These are phyloP conservation scores for Maudiozyma humilis DNA, from an alignment of 1,139 yeast genomes.

Conservation along the genomic window DNA sequence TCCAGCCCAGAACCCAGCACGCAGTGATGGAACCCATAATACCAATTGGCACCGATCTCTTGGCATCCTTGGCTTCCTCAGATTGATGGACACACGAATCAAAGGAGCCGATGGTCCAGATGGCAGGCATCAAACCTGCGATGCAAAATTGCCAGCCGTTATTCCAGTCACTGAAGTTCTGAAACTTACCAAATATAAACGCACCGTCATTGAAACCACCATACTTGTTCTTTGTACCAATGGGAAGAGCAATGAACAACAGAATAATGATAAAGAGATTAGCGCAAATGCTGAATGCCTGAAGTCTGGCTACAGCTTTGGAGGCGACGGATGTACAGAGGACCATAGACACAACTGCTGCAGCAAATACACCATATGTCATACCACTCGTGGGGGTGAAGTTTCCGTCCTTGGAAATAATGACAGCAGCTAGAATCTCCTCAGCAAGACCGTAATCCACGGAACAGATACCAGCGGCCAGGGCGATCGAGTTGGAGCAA, in stretches of 20 bases:
- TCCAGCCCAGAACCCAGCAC: slow-evolving; percentile 57
- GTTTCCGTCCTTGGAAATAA: slow-evolving; percentile 40
- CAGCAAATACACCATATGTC: slow-evolving; percentile 50
- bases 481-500: slow-evolving; percentile 49
- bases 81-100: slow-evolving; percentile 68
- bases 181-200: slow-evolving; percentile 49
- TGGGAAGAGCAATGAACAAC: slow-evolving; percentile 62
- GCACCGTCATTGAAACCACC: slow-evolving; percentile 35
- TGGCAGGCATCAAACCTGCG: slow-evolving; percentile 47
- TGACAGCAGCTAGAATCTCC: slow-evolving; percentile 46
- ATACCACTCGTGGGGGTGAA: slow-evolving; percentile 41
- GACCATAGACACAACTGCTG: slow-evolving; percentile 41
- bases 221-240: slow-evolving; percentile 36
- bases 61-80: slow-evolving; percentile 63
- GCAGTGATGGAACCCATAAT: slow-evolving; percentile 46
- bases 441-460: slow-evolving; percentile 52
- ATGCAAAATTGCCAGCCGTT: slow-evolving; percentile 53
- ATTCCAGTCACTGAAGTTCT: slow-evolving; percentile 51
- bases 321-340: slow-evolving; percentile 44
- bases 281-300: slow-evolving; percentile 49
- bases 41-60: slow-evolving; percentile 60
- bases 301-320: slow-evolving; percentile 47
- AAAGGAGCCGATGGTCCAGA: slow-evolving; percentile 61
- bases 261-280: slow-evolving; percentile 49
- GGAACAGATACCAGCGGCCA: slow-evolving; percentile 49